Evolutionary conservation across 192 early-diverging fungal genomes (phyloP).

Genomic region (Rhizoclosmatium globosum): DNA sequence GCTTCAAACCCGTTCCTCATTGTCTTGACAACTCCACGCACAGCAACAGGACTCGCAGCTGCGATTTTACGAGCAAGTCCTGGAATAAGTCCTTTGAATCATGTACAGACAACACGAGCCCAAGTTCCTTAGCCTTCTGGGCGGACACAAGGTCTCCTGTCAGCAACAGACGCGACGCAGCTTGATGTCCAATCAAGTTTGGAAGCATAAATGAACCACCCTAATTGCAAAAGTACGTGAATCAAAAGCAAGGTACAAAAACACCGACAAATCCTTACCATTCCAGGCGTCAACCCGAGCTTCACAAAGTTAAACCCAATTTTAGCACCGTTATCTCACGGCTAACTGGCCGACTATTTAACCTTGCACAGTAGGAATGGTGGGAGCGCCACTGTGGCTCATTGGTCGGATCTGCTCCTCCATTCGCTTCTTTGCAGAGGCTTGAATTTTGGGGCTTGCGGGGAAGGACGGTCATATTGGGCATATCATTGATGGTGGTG

Average conservation of each 20-base stretch:
- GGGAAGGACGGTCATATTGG: no score
- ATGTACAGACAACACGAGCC: conserved; percentile 22
- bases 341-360: neutral
- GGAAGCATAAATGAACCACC: conserved; percentile 40
- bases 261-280: neutral
- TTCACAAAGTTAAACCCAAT: conserved; percentile 44
- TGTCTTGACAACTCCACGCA: conserved; percentile 40
- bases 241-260: neutral
- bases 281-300: conserved; percentile 31
- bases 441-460: no score
- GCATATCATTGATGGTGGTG: no score
- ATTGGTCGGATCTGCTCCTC: no score
- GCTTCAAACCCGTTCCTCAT: conserved; percentile 35
- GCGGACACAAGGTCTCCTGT: conserved; percentile 44
- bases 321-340: conserved; percentile 29
- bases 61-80: conserved; percentile 40
- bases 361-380: no score
- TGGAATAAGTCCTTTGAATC: neutral
- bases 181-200: conserved; percentile 43
- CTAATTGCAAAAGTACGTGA: neutral
- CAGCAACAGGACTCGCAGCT: conserved; percentile 41
- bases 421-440: no score
- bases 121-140: conserved; percentile 23
- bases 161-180: conserved; percentile 38
- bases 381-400: no score